Evolutionary conservation across 192 early-diverging fungal genomes (phyloP), one percentile per base, ranked within the genome.

Genomic region (Physocladia obscura): DNA sequence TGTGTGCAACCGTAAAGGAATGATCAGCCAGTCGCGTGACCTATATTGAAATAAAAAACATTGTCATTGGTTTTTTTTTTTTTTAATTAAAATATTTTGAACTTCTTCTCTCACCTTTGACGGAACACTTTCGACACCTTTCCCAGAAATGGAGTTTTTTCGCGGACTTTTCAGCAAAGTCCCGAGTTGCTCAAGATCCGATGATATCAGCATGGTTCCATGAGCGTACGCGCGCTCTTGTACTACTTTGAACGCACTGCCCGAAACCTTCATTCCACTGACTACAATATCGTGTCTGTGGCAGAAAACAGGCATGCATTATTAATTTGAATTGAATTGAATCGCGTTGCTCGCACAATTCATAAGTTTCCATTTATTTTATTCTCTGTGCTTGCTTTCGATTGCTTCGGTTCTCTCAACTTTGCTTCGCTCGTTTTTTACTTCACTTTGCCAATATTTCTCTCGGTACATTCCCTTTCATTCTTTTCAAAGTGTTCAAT

Each of bases 161-260:
- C 90, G 87, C 4, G 86, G 80, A 22, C 95, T 81, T 17, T 78
- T 77, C 47, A 92, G 70, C 50, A 78, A 85, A 34, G 74, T 74
- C 36, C 77, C 59, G 32, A 91, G 78, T 11, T 76, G 65, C 22
- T 57, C 49, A 52, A 96, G 82, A 76, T 98, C 91, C 4, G 93
- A 80, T 67, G 94, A 88, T 57, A 99, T 97, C 38, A 99, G 78
- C 97, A 99, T 97, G 4, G 97, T 99, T 48, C 97, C 97, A 74
- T 99, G 97, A 74, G 97, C 95, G 71, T 96, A 97, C 2, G 95
- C 91, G 56, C 91, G 74, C 4, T 75, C 57, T 59, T 83, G 87
- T 55, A 91, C 93, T 54, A 99, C 74, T 62, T 95, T 94, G 84
- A 91, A 99, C 3, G 97, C 97, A 51, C 90, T 92, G 35, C 97